Evolutionary conservation across 768 basidiomycete genomes (phyloP), one percentile per base, ranked within the genome.

Genomic region (Tricholoma terreum): DNA sequence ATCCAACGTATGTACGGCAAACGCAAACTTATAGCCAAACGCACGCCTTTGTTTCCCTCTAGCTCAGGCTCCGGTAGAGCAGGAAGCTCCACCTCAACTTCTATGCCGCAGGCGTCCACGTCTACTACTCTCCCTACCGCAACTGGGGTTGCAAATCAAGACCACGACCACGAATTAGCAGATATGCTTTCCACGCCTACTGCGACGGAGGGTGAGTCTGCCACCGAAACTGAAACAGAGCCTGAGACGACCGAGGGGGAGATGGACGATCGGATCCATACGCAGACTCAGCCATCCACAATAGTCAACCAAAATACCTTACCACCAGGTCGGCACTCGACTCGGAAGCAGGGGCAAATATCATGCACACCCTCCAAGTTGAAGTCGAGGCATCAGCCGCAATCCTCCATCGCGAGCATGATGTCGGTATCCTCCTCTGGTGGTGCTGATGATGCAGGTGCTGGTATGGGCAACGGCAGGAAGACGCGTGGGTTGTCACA

Each of bases 1-100:
- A 97, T 97, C 59, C 92, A 94, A 66, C 83, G 96, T 9, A 87
- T 90, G 64, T 99, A 99, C 63, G 97, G 97, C 11, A 84, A 94
- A 65, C 88, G 87, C 59, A 95, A 96, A 69, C 87, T 87, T 2
- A 88, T 99, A 33, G 93, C 93, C 0, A 84, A 87, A 57, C 88
- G 96, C 6, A 86, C 82, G 9, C 94, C 93, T 0, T 54, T 89
- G 6, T 67, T 75, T 22, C 65, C 74, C 21, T 63, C 58, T 38
- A 12, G 55, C 31, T 63, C 30, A 24, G 35, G 24, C 1, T 40
- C 60, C 31, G 43, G 30, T 38, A 60, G 40, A 46, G 40, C 56
- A 4, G 40, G 50, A 6, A 34, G 59, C 61, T 61, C 64, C 36
- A 49, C 51, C 48, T 50, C 60, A 35, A 58, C 56, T 8, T 49